Base-by-base conservation (phyloP, 805 yeast genomes). In the Candida ovalis region DNA sequence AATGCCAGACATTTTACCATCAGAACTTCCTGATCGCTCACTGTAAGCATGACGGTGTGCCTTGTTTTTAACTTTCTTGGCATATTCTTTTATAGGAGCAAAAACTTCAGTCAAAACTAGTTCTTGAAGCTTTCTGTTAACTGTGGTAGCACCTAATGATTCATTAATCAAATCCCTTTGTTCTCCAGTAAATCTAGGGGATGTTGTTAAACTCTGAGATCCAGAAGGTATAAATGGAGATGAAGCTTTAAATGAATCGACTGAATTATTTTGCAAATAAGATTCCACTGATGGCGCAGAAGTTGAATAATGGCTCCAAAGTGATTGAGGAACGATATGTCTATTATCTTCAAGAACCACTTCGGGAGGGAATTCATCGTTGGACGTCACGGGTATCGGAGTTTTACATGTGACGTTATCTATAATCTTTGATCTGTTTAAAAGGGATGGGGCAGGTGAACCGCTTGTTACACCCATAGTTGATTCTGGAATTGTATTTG, bases 281-380 rank as follows among this genome's bases (percentile, higher is more conserved):
- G 70, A 54, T 44, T 64, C 60, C 30, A 72, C 64, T 9, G 70
- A 62, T 4, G 76, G 74, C 7, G 73, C 70, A 5, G 75, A 68
- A 3, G 70, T 59, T n/a, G 73, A 55, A 58, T 80, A 84, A 47
- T 78, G 81, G 50, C 75, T 75, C 81, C 89, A 79, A 52, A 88
- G 65, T 2, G 90, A 82, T 47, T 84, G 85, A 0, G 98, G 97
- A 28, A 92, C 84, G 47, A 92, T 91, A 66, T 92, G 99, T 49
- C 80, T 84, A 65, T 92, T 92, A 60, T 92, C 98, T 63, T 89
- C 91, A 30, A 92, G 73, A 1, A 87, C 82, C n/a, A 92, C 98
- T 60, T 89, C 97, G 2, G 92, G 87, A 10, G 81, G 56, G n/a
- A 48, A 22, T 28, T 46, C 54, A n/a, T 50, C 57, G 13, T 39